Evolutionary conservation across 225 moss, liverwort and hornwort species (phyloP), one percentile per base, ranked within the genome.

Genomic region (Physcomitrellopsis africana): DNA sequence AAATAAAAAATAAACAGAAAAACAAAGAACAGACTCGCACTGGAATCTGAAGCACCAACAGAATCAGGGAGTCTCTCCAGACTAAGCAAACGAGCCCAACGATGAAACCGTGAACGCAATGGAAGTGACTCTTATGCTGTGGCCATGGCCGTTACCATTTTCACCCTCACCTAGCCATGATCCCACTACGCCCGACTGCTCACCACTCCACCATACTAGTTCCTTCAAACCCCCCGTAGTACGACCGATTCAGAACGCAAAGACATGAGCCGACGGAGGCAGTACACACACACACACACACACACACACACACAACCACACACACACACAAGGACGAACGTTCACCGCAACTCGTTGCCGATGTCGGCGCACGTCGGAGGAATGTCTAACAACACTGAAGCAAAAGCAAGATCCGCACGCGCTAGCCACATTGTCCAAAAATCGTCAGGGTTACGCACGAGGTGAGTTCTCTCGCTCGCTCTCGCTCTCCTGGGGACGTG

Each of bases 131-230:
- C 4, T 29, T 72, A 49, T 32, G 29, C 18, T 12, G 20, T 19
- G 19, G 61, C 61, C 60, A 61, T 72, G 61, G 72, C 72, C 72
- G 27, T 48, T 32, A 29, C 27, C 72, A 48, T 72, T 47, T 60
- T 53, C 1, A 48, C 13, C 48, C 19, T 61, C 72, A 61, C 61
- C 60, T 49, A 32, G 49, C 49, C 29, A 56, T 19, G 60, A 71
- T 59, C 60, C 32, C 48, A 24, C 61, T 9, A 60, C 49, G 57
- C 49, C 72, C 18, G 61, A 37, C 32, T 37, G 4, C 4, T 37
- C 32, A 60, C 72, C 60, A 72, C 48, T 58, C 60, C 47, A 8
- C 70, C 11, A 10, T 12, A n/a, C 19, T 48, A 48, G 13, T 19
- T 49, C 12, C 51, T 49, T 37, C 13, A 29, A 62, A 29, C 61